phyloP scores from a whole-genome alignment of 2,329 filamentous ascomycete genomes.

The Aspergillus puulaauensis region DNA sequence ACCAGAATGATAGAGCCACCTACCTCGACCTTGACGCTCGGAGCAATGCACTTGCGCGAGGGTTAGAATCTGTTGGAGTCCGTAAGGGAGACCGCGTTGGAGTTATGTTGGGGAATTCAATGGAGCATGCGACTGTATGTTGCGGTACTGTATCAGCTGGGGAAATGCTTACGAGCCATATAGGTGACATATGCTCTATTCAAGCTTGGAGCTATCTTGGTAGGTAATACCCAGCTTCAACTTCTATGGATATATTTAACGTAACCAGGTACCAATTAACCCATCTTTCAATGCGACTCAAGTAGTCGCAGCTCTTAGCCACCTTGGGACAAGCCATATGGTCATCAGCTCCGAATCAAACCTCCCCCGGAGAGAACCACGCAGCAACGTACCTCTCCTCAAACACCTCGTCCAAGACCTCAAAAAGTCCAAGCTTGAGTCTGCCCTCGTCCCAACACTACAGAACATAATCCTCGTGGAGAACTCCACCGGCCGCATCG shows the following conservation, averaged over 20 bases:
- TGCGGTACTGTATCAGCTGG: background rate
- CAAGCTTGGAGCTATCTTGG: constrained; percentile 90
- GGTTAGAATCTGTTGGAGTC: constrained; percentile 69
- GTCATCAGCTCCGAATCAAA: constrained; percentile 88
- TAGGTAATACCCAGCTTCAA: constrained; percentile 33
- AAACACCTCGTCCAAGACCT: constrained; percentile 54
- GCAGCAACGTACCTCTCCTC: constrained; percentile 60
- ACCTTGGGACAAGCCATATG: constrained; percentile 71
- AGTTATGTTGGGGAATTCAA: constrained; percentile 79
- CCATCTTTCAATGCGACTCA: constrained; percentile 81
- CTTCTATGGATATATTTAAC: background rate
- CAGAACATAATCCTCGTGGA: constrained; percentile 73
- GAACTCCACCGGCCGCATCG: constrained; percentile 63
- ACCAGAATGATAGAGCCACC: constrained; percentile 66
- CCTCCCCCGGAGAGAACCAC: constrained; percentile 64
- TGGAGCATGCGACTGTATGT: constrained; percentile 74
- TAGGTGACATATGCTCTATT: constrained; percentile 77
- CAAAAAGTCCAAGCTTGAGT: constrained; percentile 46
- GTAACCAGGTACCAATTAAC: constrained; percentile 73
- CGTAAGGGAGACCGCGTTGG: constrained; percentile 81
- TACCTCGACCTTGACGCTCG: constrained; percentile 73
- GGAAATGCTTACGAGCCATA: constrained; percentile 11
- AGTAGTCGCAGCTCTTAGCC: constrained; percentile 73
- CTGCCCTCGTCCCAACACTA: constrained; percentile 66
- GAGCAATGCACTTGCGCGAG: constrained; percentile 73